Conservation (phyloP, 2,329 filamentous ascomycete genomes). For the Aciculosporium take region DNA sequence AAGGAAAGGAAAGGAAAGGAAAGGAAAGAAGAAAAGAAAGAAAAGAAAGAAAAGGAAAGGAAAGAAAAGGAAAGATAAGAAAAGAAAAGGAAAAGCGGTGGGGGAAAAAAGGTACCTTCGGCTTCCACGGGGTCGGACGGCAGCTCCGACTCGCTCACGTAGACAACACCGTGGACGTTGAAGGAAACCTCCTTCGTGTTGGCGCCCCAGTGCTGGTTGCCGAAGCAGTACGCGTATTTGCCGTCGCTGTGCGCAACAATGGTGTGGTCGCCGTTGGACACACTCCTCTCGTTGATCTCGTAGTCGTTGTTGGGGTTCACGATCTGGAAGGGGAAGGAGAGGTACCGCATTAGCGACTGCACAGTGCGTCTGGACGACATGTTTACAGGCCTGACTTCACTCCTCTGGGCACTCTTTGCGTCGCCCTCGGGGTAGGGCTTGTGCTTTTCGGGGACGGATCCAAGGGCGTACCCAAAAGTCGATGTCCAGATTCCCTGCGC, state of each 20-base stretch:
- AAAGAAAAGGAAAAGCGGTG: background rate
- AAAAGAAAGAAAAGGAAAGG: background rate
- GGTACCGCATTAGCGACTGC: background rate
- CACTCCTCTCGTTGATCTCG: constrained; percentile 64
- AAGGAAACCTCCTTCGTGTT: constrained; percentile 97
- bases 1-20: too few species aligned
- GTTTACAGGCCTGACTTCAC: too few species aligned
- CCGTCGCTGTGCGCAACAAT: constrained; percentile 79
- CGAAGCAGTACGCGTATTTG: constrained; percentile 94
- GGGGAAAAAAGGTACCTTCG: constrained; percentile 48
- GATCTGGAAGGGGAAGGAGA: constrained; percentile 37
- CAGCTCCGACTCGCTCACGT: constrained; percentile 77
- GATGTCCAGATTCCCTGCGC: constrained; percentile 85
- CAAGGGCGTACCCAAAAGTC: constrained; percentile 77
- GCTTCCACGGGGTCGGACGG: constrained; percentile 77
- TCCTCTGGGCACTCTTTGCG: background rate
- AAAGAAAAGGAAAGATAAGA: background rate
- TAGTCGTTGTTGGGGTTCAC: constrained; percentile 62
- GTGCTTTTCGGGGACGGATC: background rate
- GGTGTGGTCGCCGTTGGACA: constrained; percentile 84
- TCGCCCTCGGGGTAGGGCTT: too few species aligned
- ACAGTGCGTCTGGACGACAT: background rate
- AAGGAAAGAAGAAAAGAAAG: too few species aligned
- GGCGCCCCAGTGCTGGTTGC: constrained; percentile 95
- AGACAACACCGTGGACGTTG: constrained; percentile 98